Percentiles rank a stretch among this genome's conserved stretches.
Evolutionary conservation across 257 asterid genomes (phyloP).

Genomic region (Gardenia jasminoides): DNA sequence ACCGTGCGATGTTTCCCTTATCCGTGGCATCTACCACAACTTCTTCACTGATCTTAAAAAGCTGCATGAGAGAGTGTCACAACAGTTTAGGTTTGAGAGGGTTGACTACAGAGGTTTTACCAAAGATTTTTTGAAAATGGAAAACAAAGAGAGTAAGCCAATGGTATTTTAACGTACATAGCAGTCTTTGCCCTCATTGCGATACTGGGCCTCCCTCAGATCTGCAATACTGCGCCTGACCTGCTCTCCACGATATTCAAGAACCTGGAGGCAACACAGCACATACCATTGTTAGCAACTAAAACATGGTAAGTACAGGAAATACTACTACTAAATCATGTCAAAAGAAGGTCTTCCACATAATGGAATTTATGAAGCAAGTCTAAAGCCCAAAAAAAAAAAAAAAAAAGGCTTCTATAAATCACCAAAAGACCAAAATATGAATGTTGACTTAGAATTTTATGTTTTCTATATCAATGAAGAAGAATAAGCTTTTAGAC

Average conservation of each 20-base stretch:
- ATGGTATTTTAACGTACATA: constrained; percentile 49
- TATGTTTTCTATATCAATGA: background rate
- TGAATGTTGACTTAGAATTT: background rate
- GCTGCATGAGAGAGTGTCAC: constrained; percentile 41
- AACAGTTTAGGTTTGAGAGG: background rate
- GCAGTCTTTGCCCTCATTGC: constrained; percentile 86
- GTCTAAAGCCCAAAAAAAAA: background rate
- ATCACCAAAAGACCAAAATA: background rate
- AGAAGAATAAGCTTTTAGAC: background rate
- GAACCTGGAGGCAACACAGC: constrained; percentile 56
- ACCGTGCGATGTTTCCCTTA: constrained; percentile 93
- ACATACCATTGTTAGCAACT: background rate
- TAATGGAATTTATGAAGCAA: background rate
- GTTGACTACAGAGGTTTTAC: background rate
- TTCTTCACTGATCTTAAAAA: constrained; percentile 96
- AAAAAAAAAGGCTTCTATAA: background rate
- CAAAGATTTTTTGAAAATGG: background rate
- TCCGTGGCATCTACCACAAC: constrained; percentile 98
- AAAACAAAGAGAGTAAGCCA: background rate
- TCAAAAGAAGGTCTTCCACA: background rate
- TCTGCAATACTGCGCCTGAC: constrained; percentile 95
- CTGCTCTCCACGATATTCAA: constrained; percentile 98
- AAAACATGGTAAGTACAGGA: background rate
- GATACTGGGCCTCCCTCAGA: constrained; percentile 88
- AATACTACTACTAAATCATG: background rate